Evolutionary conservation across 305 asterid genomes (phyloP).

Genomic region (Striga hermonthica): DNA sequence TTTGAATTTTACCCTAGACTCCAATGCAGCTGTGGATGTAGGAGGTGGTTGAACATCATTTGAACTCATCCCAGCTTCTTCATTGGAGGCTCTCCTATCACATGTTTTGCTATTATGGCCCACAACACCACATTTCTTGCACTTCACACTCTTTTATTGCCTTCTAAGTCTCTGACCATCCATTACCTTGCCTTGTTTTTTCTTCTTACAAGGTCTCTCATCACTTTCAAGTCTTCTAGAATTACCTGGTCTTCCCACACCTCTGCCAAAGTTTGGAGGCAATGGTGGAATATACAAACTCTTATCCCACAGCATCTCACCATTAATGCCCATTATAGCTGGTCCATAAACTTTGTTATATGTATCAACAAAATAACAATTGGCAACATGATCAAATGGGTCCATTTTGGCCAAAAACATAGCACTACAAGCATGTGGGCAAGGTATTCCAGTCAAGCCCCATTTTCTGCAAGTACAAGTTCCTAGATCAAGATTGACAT

Average conservation of each 20-base stretch:
- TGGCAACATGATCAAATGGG: not conserved
- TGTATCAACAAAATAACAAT: not conserved
- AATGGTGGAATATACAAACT: not conserved
- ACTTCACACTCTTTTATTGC: too few species aligned
- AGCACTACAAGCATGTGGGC: not conserved
- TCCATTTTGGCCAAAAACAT: not conserved
- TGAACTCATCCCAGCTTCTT: too few species aligned
- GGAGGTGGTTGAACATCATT: too few species aligned
- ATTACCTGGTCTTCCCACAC: not conserved
- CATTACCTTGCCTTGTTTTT: too few species aligned
- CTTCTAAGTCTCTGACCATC: not conserved
- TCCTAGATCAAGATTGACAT: not conserved
- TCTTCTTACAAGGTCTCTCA: not conserved
- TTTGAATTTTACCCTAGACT: too few species aligned
- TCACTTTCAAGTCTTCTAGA: not conserved
- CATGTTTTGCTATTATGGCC: not conserved
- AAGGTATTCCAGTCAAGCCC: not conserved
- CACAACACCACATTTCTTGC: not conserved
- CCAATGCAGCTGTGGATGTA: too few species aligned
- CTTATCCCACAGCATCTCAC: not conserved
- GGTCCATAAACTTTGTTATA: not conserved
- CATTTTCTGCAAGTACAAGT: not conserved
- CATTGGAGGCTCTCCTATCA: too few species aligned
- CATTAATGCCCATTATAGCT: not conserved
- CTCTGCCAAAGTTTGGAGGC: not conserved